These are phyloP conservation scores for Neurospora sp. DNA, from an alignment of 495 filamentous ascomycete genomes.

Conservation along the genomic window DNA sequence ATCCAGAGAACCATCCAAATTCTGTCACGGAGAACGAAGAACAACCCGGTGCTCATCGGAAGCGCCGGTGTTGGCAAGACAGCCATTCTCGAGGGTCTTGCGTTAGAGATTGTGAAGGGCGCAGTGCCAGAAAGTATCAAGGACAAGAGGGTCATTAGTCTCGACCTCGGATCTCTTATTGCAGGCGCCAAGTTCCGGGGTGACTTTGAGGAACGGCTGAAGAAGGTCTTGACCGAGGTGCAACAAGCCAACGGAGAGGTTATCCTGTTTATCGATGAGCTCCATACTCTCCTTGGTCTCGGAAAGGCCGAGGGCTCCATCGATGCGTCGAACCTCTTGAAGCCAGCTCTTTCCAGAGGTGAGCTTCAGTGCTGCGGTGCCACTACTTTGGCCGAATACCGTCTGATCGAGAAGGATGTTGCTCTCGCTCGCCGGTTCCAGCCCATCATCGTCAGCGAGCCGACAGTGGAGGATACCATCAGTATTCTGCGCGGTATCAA, in stretches of 20 bases:
- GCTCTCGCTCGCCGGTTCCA: conserved; percentile 89
- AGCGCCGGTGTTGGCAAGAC: conserved; percentile 93
- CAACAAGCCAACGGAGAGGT: conserved; percentile 79
- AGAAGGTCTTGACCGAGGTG: conserved; percentile 83
- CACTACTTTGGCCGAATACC: conserved; percentile 86
- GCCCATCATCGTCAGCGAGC: conserved; percentile 82
- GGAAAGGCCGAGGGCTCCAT: conserved; percentile 95
- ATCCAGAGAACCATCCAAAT: conserved; percentile 93
- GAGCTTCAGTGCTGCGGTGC: conserved; percentile 94
- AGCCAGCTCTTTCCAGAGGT: conserved; percentile 84
- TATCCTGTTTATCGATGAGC: conserved; percentile 92
- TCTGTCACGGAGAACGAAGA: conserved; percentile 86
- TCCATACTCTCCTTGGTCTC: conserved; percentile 83
- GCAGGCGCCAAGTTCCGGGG: conserved; percentile 93
- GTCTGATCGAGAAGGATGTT: conserved; percentile 90
- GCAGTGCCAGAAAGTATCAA: conserved; percentile 97
- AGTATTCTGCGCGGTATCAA: conserved; percentile 96
- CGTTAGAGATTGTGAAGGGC: conserved; percentile 79
- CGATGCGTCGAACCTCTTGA: conserved; percentile 90
- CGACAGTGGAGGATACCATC: conserved; percentile 82
- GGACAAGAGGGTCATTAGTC: conserved; percentile 75
- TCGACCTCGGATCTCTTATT: conserved; percentile 87
- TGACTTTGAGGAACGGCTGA: conserved; percentile 92
- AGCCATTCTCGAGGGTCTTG: conserved; percentile 85
- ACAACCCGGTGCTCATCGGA: conserved; percentile 93